Conservation (phyloP, 2,329 filamentous ascomycete genomes). For the Aspergillus flavus region DNA sequence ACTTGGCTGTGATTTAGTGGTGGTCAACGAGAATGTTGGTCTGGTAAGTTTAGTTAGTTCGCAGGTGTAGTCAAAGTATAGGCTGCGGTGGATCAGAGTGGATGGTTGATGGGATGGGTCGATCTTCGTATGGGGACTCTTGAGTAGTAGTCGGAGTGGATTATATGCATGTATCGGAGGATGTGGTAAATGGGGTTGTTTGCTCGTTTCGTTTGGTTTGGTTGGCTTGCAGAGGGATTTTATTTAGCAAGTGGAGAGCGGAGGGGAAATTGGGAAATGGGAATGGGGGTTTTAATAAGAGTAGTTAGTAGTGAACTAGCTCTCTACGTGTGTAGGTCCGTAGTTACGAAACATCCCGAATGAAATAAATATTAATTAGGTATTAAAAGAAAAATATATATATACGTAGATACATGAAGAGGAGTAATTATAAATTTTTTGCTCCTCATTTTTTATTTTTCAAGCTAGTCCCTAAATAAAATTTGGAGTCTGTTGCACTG, state of each 20-base stretch:
- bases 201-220: background rate
- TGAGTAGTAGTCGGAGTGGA: background rate
- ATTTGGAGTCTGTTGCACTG: background rate
- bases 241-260: background rate
- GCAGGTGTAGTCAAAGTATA: slow-evolving; percentile 2
- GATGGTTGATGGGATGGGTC: slow-evolving; percentile 3
- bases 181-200: background rate
- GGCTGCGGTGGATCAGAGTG: background rate
- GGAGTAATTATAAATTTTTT: background rate
- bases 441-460: background rate
- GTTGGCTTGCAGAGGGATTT: background rate
- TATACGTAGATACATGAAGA: background rate
- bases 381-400: background rate
- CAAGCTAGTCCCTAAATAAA: background rate
- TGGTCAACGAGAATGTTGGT: slow-evolving; percentile 3
- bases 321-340: background rate
- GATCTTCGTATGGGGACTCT: background rate
- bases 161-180: slow-evolving; percentile 6
- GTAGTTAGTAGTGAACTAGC: background rate
- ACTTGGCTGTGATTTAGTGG: slow-evolving; percentile 17
- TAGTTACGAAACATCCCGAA: background rate
- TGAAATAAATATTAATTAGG: background rate
- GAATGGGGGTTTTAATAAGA: slow-evolving; percentile 5
- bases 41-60: background rate
- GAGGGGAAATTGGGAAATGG: slow-evolving; percentile 2